These are phyloP conservation scores for Ophiocordyceps polyrhachis-furcata DNA, from an alignment of 2,329 filamentous ascomycete genomes.

Conservation along the genomic window DNA sequence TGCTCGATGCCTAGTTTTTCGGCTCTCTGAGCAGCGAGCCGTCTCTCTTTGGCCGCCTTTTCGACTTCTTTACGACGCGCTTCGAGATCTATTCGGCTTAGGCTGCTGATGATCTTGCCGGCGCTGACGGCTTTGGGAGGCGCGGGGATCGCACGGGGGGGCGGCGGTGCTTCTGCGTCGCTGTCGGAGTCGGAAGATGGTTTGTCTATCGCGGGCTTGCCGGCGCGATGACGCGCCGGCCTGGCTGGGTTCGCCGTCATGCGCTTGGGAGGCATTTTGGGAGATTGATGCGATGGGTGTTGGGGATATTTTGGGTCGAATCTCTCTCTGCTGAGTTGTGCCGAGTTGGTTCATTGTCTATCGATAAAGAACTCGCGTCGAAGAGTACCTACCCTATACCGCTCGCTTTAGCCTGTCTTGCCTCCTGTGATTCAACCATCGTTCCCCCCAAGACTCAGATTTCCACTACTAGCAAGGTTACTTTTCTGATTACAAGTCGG, in stretches of 20 bases:
- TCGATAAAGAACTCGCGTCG: not conserved
- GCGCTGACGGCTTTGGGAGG: constrained; percentile 39
- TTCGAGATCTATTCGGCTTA: constrained; percentile 33
- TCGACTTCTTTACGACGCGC: constrained; percentile 26
- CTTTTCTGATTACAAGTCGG: too few species aligned
- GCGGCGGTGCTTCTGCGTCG: constrained; percentile 18
- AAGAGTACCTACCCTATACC: not conserved
- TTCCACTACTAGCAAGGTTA: not conserved
- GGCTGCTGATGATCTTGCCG: constrained; percentile 34
- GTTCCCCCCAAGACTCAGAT: not conserved
- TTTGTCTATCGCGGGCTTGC: constrained; percentile 47
- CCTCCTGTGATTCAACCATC: not conserved
- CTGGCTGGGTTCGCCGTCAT: constrained; percentile 85
- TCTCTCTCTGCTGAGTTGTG: not conserved
- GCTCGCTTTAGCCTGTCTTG: not conserved
- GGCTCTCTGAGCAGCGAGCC: constrained; percentile 28
- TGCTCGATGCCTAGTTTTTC: constrained; percentile 36
- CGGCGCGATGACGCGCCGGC: constrained; percentile 67
- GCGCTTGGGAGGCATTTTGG: constrained; percentile 48
- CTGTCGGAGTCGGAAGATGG: constrained; percentile 35
- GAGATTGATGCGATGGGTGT: constrained; percentile 2
- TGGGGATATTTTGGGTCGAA: not conserved
- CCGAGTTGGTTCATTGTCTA: not conserved
- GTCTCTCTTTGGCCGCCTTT: constrained; percentile 23
- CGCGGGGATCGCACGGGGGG: constrained; percentile 22